Evolutionary conservation across 2,329 filamentous ascomycete genomes (phyloP).

Genomic region (Alternaria sp.): DNA sequence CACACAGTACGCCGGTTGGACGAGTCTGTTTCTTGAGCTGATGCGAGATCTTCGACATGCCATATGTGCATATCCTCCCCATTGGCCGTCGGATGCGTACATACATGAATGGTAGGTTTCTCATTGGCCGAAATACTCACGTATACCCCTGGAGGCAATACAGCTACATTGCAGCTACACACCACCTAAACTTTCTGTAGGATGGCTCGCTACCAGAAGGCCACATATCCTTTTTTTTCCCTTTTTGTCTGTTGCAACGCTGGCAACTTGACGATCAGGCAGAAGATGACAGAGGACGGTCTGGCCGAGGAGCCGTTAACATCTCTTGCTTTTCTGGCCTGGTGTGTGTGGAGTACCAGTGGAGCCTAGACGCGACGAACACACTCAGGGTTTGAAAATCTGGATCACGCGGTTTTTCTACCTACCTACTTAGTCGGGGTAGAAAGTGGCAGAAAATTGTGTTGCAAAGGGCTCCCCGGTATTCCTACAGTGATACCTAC

Average conservation of each 20-base stretch:
- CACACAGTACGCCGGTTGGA: constrained; percentile 33
- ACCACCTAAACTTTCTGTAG: constrained; percentile 7
- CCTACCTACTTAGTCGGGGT: neutral
- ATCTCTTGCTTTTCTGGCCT: constrained; percentile 5
- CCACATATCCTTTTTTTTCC: constrained; percentile 14
- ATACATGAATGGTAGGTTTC: constrained; percentile 9
- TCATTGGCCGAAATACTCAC: constrained; percentile 6
- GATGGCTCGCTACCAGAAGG: constrained; percentile 4
- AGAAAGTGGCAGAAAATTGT: neutral
- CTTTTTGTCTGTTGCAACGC: constrained; percentile 7
- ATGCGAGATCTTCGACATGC: constrained; percentile 34
- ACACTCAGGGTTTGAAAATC: constrained; percentile 25
- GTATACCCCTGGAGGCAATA: neutral
- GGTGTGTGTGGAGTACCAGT: constrained; percentile 21
- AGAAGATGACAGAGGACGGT: constrained; percentile 12
- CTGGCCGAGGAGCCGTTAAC: constrained; percentile 10
- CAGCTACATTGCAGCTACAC: constrained; percentile 1
- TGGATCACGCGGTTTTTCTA: constrained; percentile 8
- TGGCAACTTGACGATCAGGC: constrained; percentile 13
- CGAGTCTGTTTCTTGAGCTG: constrained; percentile 10
- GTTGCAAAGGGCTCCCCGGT: neutral
- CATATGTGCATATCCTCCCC: constrained; percentile 20
- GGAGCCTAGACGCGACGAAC: constrained; percentile 24
- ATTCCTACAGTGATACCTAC: neutral
- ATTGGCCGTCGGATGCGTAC: constrained; percentile 28